Evolutionary conservation across 441 rosid species (phyloP), one percentile per base, ranked within the genome.

Genomic region (Pelargonium australe): DNA sequence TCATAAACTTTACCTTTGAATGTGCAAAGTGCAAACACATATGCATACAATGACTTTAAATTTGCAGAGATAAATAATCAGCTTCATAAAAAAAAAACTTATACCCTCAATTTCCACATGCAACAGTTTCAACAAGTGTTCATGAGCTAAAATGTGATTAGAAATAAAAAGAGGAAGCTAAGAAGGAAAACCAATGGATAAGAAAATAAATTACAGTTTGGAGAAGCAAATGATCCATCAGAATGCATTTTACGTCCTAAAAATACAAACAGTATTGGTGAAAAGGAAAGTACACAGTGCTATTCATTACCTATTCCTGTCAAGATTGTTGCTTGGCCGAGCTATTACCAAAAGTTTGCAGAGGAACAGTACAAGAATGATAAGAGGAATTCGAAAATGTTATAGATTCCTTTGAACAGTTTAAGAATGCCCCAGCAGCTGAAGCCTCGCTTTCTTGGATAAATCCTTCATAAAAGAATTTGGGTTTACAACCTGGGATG

Each of bases 381-480:
- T 47, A 23, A 51, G 67, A 28, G 14, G 41, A 44, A 53, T 12
- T 43, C 1, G 76, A 73, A 7, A 53, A 55, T 0, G 65, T 37
- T 58, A 45, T 65, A 5, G 71, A 68, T 63, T 74, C 69, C 63
- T 19, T 47, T 6, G 68, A 69, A 57, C 72, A 69, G 45, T 68
- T 62, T 2, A 53, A 68, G 16, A 62, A 57, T 19, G 60, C 17
- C 64, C 70, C 81, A 65, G 68, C 51, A 19, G 72, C 58, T 9
- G 64, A 62, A 34, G 63, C 43, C 60, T 55, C 55, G 16, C 28
- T 57, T 63, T 73, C 55, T 61, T 4, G 67, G 14, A 19, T 49
- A 63, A 65, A 72, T 6, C 66, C 71, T 49, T 67, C 80, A 67
- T 23, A 70, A 62, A 72, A 63, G 62, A 66, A 71, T 41, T 19